Evolutionary conservation across 2,329 filamentous ascomycete species (phyloP), one percentile per base, ranked within the genome.

Genomic region (Talaromyces sp.): DNA sequence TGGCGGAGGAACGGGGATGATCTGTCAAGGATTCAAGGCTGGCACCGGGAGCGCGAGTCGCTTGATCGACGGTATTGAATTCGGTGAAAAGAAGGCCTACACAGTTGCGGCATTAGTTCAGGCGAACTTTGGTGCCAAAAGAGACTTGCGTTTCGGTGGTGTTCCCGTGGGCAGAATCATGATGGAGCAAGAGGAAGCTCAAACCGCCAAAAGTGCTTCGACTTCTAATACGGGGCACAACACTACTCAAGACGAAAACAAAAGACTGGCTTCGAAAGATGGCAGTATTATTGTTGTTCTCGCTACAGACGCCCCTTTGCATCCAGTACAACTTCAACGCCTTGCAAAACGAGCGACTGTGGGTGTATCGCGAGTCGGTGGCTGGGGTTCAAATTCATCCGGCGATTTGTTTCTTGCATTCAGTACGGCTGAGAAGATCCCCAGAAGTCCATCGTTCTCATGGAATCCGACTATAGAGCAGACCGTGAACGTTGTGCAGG

Each of bases 1-100:
- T 25, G 61, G 61, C 3, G 61, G 61, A 37, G 61, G 61, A 3
- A 63, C 61, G 12, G 61, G 61, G 18, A 63, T 63, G 61, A 63
- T 39, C 6, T 63, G 61, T 55, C 55, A 59, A 25, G 61, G 61
- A 21, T 63, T 63, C 46, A 63, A 63, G 48, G 61, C 33, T 5
- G 61, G 61, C 6, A 63, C 61, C 16, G 61, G 61, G 11, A 59
- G 61, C 21, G 55, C 61, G 7, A 63, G 61, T 55, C 42, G 61
- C n/a, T 35, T 63, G 2, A 63, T 63, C 23, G 61, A 63, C 9
- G 56, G 61, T 1, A 12, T 63, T 8, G 56, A 50, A 14, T 63
- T 59, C 16, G 61, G 61, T 1, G 56, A 42, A 33, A 40, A 52
- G 37, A 63, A 39, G 28, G 35, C 11, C 2, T 63, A 63, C 16